Evolutionary conservation across 2,329 filamentous ascomycete species (phyloP), one percentile per base, ranked within the genome.

Genomic region (Trichoderma sp.): DNA sequence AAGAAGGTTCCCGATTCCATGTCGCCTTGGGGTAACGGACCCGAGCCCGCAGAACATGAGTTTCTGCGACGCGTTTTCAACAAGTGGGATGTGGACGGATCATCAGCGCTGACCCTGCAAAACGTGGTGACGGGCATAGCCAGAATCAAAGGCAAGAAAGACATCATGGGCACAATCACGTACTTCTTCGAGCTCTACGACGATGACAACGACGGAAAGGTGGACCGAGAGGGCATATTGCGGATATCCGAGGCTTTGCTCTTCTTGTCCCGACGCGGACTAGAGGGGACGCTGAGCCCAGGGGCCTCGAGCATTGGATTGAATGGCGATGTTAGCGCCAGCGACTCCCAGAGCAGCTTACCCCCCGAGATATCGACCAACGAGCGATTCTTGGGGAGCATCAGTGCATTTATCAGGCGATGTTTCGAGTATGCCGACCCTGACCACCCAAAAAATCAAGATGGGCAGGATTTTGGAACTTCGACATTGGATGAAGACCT

Each of bases 131-230:
- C 91, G 21, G 96, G 96, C 0, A 84, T 99, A 56, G 94, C 95
- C 2, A 89, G 92, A 16, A 93, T 99, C 76, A 98, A 97, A 79
- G 95, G 96, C 10, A 94, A 91, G 67, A 90, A 91, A 58, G 96
- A 99, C 79, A 97, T 99, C 73, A 97, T 99, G 95, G 93, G 93
- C 34, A 96, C 92, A 69, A 98, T 99, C 76, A 96, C 90, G 70
- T 98, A 98, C 80, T 98, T 99, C 79, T 99, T 99, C 74, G 93
- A 97, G 75, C 87, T 99, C 0, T 97, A 98, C 78, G 96, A 99
- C 77, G 95, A 99, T 73, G 91, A 95, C 75, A 87, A 89, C 1
- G 94, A 97, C 77, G 96, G 96, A 30, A 93, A 89, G 74, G 94
- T 99, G 5, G 96, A 98, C 76, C 89, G 96, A 13, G 96, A 99